A percentile compares a stretch with the other conserved stretches of the same genome.
Evolutionary conservation across 768 basidiomycete species (phyloP).

Genomic region (Termitomyces sp.): DNA sequence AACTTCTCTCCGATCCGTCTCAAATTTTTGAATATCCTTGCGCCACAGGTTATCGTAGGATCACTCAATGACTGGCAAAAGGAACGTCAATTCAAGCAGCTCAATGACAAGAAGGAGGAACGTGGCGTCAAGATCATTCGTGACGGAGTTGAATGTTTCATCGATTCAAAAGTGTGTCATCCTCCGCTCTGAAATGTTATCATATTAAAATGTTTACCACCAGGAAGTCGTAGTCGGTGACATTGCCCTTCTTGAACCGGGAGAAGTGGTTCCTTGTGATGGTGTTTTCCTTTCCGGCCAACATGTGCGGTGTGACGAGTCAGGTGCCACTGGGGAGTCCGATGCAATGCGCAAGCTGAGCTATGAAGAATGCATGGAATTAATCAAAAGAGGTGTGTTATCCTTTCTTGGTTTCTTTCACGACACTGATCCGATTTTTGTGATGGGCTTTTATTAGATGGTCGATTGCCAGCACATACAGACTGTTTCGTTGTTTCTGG

Average conservation of each 20-base stretch:
- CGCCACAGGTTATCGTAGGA: constrained; percentile 51
- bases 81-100: not conserved
- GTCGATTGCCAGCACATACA: constrained; percentile 45
- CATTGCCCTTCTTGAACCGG: no score
- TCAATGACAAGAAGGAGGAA: no score
- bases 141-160: no score
- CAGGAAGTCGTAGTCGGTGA: no score
- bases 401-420: not conserved
- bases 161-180: no score
- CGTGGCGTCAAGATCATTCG: constrained; percentile 71
- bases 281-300: constrained; percentile 91
- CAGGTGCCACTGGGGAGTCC: constrained; percentile 93
- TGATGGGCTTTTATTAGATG: not conserved
- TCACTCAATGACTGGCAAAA: no score
- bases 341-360: constrained; percentile 88
- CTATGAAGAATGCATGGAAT: constrained; percentile 66
- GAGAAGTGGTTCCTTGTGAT: constrained; percentile 80
- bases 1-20: not conserved
- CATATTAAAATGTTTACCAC: constrained; percentile 16
- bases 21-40: constrained; percentile 5
- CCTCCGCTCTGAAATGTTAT: no score
- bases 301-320: constrained; percentile 94
- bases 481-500: constrained; percentile 94
- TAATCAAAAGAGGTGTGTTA: constrained; percentile 25
- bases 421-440: not conserved